A percentile compares a stretch with the other conserved stretches of the same genome.
Conservation (phyloP, 1,284 basidiomycete species). For the Boletellus deceptivus region DNA sequence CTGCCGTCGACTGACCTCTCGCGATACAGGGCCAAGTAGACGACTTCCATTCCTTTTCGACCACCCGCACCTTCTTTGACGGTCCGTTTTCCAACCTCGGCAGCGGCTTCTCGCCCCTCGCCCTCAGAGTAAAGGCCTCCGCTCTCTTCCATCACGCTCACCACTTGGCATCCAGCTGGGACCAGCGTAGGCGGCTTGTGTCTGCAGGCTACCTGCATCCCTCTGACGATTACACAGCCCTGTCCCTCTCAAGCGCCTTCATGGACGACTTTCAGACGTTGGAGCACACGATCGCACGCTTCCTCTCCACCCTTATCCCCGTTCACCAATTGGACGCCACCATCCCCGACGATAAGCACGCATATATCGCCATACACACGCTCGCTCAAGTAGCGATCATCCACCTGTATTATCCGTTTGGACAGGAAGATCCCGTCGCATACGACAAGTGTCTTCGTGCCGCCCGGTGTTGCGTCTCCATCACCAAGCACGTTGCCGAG, state of each 20-base stretch:
- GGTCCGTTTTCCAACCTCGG: conserved; percentile 48
- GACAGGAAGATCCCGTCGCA: conserved; percentile 54
- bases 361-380: conserved; percentile 58
- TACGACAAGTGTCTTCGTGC: conserved; percentile 65
- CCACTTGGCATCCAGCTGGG: conserved; percentile 57
- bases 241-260: conserved; percentile 45
- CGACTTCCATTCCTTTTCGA: conserved; percentile 49
- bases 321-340: conserved; percentile 60
- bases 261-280: conserved; percentile 57
- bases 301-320: conserved; percentile 60
- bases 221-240: conserved; percentile 32
- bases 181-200: conserved; percentile 45
- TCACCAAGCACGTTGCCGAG: conserved; percentile 61
- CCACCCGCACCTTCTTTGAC: conserved; percentile 59
- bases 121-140: conserved; percentile 72
- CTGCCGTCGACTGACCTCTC: conserved; percentile 14
- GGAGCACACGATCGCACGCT: conserved; percentile 61
- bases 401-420: conserved; percentile 61
- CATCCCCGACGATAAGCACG: conserved; percentile 57
- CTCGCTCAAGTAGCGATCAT: conserved; percentile 68
- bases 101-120: conserved; percentile 58
- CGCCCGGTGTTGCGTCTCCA: conserved; percentile 52
- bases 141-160: conserved; percentile 68
- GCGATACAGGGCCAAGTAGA: conserved; percentile 54
- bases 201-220: conserved; percentile 10